Conservation (phyloP, 2,329 filamentous ascomycete genomes). For the Colletotrichum neosansevieriae region DNA sequence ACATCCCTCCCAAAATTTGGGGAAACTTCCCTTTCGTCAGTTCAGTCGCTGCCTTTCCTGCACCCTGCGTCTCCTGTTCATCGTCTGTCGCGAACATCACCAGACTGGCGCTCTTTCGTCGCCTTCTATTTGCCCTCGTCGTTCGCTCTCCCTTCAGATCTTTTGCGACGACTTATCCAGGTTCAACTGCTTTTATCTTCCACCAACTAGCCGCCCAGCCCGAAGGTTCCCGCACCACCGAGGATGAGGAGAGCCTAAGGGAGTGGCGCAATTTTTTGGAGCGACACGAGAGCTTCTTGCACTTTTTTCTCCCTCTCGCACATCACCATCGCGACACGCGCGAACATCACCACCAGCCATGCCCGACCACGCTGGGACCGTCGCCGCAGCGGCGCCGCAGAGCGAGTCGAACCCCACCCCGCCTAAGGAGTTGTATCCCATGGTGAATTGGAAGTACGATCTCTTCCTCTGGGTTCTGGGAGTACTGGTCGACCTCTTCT, state of each 20-base stretch:
- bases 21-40: constrained; percentile 28
- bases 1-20: constrained; percentile 37
- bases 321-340: background rate
- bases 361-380: constrained; percentile 38
- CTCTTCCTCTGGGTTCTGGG: constrained; percentile 82
- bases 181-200: background rate
- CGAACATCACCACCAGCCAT: constrained; percentile 11
- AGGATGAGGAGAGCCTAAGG: constrained; percentile 38
- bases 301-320: background rate
- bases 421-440: constrained; percentile 71
- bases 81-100: constrained; percentile 14
- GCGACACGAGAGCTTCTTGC: constrained; percentile 16
- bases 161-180: background rate
- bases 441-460: constrained; percentile 82
- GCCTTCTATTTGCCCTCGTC: background rate
- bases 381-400: constrained; percentile 42
- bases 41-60: background rate
- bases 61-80: constrained; percentile 10
- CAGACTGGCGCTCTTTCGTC: background rate
- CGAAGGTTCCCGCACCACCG: constrained; percentile 34
- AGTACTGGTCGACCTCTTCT: constrained; percentile 94
- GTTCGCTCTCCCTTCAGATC: background rate
- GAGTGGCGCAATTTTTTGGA: constrained; percentile 36
- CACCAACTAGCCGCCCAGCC: constrained; percentile 8
- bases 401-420: constrained; percentile 45